phyloP scores from a whole-genome alignment of 2,329 filamentous ascomycete species.

The Fusarium lateritium region DNA sequence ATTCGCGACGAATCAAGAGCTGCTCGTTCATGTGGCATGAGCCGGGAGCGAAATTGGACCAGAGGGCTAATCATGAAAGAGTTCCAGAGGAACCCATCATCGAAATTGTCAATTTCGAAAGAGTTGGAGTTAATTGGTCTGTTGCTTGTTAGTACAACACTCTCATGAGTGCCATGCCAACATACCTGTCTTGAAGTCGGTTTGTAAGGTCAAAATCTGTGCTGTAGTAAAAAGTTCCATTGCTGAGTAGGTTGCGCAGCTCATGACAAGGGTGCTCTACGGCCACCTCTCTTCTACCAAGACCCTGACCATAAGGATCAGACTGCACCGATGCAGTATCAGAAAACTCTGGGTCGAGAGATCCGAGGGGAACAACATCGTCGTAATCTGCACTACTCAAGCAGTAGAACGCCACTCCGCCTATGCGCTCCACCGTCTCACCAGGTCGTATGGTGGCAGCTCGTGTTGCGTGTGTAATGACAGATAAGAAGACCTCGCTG shows the following conservation, averaged over 20 bases:
- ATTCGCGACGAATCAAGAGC: constrained; percentile 90
- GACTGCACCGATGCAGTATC: constrained; percentile 63
- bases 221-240: constrained; percentile 98
- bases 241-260: constrained; percentile 90
- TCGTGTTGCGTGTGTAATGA: constrained; percentile 83
- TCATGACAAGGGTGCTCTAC: constrained; percentile 92
- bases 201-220: constrained; percentile 98
- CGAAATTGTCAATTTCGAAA: constrained; percentile 93
- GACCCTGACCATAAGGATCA: constrained; percentile 56
- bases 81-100: constrained; percentile 96
- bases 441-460: constrained; percentile 88
- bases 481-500: constrained; percentile 89
- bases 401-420: constrained; percentile 92
- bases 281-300: constrained; percentile 77
- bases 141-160: constrained; percentile 22
- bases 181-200: constrained; percentile 86
- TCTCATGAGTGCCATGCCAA: background rate
- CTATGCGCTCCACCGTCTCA: constrained; percentile 90
- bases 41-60: constrained; percentile 86
- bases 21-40: constrained; percentile 81
- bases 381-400: constrained; percentile 91
- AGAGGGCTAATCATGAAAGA: constrained; percentile 97
- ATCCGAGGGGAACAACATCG: constrained; percentile 73
- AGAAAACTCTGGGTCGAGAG: constrained; percentile 64
- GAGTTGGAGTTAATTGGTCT: constrained; percentile 82